Evolutionary conservation across 208 protist species (phyloP), one percentile per base, ranked within the genome.

Genomic region (Angomonas ambiguus): DNA sequence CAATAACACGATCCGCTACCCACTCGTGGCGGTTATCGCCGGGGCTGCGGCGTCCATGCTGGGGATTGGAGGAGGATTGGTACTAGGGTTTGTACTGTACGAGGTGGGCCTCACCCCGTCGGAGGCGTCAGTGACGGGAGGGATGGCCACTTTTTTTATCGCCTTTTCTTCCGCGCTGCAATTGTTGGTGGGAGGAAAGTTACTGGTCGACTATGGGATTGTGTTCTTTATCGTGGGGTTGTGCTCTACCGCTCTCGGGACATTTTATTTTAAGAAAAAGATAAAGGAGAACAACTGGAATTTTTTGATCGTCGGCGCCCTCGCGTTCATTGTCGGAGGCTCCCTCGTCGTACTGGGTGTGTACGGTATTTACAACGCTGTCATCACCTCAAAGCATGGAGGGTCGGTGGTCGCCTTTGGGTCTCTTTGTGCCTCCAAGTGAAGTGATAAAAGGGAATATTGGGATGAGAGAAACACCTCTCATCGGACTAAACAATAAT

Each of bases 31-130:
- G 0, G 72, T 95, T 6, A 31, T 92, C 18, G 89, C 89, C 0
- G 89, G 89, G 41, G 83, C 72, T 8, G 83, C 83, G 25, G 86
- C 86, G 1, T 72, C 83, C 3, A 86, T 95, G 78, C 76, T 95
- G 35, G 89, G 89, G 45, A 92, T 95, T 62, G 89, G 89, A 30
- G 89, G 89, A 25, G 89, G 89, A 10, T 73, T 95, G 20, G 83
- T 95, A 13, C 63, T 95, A 0, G 80, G 89, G 31, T 92, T 95
- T 60, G 77, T 95, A 24, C 65, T 95, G 33, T 89, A 92, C 72
- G 86, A 95, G 59, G 79, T 87, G 13, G 77, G 74, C 18, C 62
- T 95, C 35, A 75, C 72, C 13, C 89, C 89, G 1, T 82, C 91
- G 59, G 85, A 91, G 59, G 79, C 82, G 1, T 92, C 89, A 27